Percentiles rank a stretch among this genome's conserved stretches.
phyloP scores from a whole-genome alignment of 768 basidiomycete species.

The Lentinula detonsa region DNA sequence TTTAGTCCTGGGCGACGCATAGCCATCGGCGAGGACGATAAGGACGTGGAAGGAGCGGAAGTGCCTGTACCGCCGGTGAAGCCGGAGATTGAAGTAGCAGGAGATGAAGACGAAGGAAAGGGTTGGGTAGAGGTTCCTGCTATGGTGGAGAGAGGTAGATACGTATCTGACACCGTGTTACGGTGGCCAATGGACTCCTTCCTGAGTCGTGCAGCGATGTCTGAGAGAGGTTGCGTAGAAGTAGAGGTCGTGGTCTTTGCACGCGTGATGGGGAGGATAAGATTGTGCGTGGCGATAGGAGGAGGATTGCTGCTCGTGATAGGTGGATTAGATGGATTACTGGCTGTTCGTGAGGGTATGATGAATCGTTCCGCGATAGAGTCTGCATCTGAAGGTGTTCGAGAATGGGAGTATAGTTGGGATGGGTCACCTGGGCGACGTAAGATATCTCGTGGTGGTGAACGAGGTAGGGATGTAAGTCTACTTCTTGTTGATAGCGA shows the following conservation, averaged over 20 bases:
- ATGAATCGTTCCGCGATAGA: slow-evolving; percentile 30
- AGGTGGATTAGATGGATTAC: neutral
- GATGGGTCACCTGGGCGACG: neutral
- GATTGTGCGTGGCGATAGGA: neutral
- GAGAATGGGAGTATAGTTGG: slow-evolving; percentile 8
- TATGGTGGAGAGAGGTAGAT: slow-evolving; percentile 10
- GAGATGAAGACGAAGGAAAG: neutral
- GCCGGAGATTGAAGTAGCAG: neutral
- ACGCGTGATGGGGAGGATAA: slow-evolving; percentile 6
- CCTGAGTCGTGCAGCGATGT: slow-evolving; percentile 1
- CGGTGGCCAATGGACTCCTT: slow-evolving; percentile 5
- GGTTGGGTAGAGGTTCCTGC: neutral
- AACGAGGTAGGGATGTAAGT: neutral
- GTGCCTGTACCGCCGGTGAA: neutral
- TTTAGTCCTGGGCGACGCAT: slow-evolving; percentile 27
- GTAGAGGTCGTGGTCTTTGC: slow-evolving; percentile 7
- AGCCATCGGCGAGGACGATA: slow-evolving; percentile 15
- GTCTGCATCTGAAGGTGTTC: neutral
- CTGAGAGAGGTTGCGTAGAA: slow-evolving; percentile 13
- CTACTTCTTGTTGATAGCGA: slow-evolving; percentile 12
- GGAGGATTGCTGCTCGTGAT: neutral
- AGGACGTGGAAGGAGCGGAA: neutral
- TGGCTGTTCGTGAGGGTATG: slow-evolving; percentile 18
- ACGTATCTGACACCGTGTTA: neutral
- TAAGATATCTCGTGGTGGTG: slow-evolving; percentile 2